Evolutionary conservation across 495 filamentous ascomycete species (phyloP).

Genomic region (Rostrohypoxylon terebratum): DNA sequence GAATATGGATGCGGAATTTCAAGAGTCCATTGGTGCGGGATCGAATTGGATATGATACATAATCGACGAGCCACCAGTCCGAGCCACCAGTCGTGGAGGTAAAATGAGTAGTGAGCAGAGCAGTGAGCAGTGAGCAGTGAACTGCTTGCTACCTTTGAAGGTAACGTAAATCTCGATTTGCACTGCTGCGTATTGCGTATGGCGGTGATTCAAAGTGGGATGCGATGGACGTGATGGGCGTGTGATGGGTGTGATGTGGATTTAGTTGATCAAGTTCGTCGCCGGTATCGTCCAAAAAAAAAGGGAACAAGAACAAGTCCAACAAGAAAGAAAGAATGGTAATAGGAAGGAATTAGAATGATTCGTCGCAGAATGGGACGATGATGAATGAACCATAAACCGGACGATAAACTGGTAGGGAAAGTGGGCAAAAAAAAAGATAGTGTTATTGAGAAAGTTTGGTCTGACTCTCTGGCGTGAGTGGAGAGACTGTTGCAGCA

Average conservation of each 20-base stretch:
- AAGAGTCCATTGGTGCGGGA: conserved; percentile 40
- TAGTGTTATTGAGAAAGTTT: conserved; percentile 40
- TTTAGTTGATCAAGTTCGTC: conserved; percentile 13
- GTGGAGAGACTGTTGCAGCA: conserved; percentile 47
- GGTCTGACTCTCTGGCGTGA: conserved; percentile 44
- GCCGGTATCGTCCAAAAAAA: conserved; percentile 31
- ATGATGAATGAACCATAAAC: conserved; percentile 49
- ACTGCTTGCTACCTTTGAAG: background rate
- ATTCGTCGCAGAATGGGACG: conserved; percentile 46
- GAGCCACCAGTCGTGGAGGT: background rate
- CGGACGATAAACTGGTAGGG: conserved; percentile 33
- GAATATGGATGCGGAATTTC: conserved; percentile 39
- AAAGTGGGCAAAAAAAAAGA: conserved; percentile 44
- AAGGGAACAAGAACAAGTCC: background rate
- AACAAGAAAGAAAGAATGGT: conserved; percentile 27
- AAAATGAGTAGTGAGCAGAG: too few relatives aligned
- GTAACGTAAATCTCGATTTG: conserved; percentile 33
- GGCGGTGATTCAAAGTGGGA: conserved; percentile 12
- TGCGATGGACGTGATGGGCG: background rate
- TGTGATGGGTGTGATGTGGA: background rate
- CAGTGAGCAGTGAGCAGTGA: too few relatives aligned
- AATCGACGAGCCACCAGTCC: conserved; percentile 3
- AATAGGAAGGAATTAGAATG: conserved; percentile 36
- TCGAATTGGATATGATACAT: conserved; percentile 22
- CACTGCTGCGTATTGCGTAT: background rate